Percentiles rank a stretch among this genome's conserved stretches.
phyloP scores from a whole-genome alignment of 75 land plant species.

The Isoetes taiwanensis region DNA sequence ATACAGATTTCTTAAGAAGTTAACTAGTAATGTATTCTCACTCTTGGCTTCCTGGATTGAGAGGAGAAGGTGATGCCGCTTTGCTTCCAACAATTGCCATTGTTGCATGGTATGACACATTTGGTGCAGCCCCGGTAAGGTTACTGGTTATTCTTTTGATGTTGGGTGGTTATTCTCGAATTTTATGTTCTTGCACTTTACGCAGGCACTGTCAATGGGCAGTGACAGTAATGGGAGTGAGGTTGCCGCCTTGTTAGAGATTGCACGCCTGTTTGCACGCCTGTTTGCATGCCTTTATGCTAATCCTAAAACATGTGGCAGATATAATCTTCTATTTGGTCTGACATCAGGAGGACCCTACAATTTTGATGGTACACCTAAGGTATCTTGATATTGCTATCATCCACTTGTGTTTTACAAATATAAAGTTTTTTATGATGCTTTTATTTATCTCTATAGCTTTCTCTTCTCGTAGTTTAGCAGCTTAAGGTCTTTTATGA shows the following conservation, averaged over 20 bases:
- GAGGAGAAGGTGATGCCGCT: slow-evolving; percentile 55
- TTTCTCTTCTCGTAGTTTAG: too few relatives aligned
- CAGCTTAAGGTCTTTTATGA: too few relatives aligned
- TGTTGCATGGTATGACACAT: slow-evolving; percentile 95
- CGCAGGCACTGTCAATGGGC: slow-evolving; percentile 73
- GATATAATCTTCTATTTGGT: slow-evolving; percentile 83
- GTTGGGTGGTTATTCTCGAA: not conserved
- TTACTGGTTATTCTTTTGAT: too few relatives aligned
- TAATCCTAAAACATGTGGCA: slow-evolving; percentile 81
- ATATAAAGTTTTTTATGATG: too few relatives aligned
- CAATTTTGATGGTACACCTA: slow-evolving; percentile 89
- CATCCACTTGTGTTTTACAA: too few relatives aligned
- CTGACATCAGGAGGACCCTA: slow-evolving; percentile 95
- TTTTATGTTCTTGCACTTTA: not conserved
- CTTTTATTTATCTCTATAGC: too few relatives aligned
- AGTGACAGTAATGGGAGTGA: slow-evolving; percentile 98
- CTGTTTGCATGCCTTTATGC: too few relatives aligned
- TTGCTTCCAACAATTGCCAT: slow-evolving; percentile 95
- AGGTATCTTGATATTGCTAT: too few relatives aligned
- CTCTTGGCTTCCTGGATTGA: slow-evolving; percentile 86
- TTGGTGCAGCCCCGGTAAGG: slow-evolving; percentile 96
- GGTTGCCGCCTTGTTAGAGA: slow-evolving; percentile 67
- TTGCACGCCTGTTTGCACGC: slow-evolving; percentile 80
- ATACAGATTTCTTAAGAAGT: too few relatives aligned
- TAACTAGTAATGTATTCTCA: too few relatives aligned